Base-by-base conservation (phyloP, 2,329 filamentous ascomycete species). In the Ophiostoma piceae region DNA sequence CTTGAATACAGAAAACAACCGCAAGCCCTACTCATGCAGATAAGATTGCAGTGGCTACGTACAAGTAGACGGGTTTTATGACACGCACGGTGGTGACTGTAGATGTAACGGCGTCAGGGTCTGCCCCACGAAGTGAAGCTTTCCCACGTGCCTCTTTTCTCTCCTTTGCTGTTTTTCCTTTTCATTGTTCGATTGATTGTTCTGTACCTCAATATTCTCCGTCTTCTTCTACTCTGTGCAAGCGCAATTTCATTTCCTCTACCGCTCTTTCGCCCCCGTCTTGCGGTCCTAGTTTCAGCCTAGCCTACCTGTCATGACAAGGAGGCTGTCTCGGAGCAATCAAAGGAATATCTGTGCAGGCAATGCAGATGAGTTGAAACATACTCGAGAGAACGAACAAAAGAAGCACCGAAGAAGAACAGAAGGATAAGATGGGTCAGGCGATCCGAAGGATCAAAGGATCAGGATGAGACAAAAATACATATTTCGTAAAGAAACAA, bases 71-170 rank as follows among this genome's bases (percentile, higher is more conserved):
- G 51, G 51, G 11, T 22, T 26, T 57, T 57, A 57, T 57, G 51
- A 26, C 51, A 57, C 51, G 51, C 51, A n/a, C 16, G 16, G 43
- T 47, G 43, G 43, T 26, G 60, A 37, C 60, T 37, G 60, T n/a
- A 64, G 60, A 64, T 64, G 60, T 37, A 37, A 64, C 60, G 60
- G 60, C 60, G 60, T 64, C 32, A 57, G 51, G 60, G 60, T n/a
- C 26, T 64, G 60, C 60, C 60, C 60, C 60, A 64, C 60, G 60
- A 64, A 37, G 32, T 32, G 57, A 35, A 62, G 60, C 60, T 35
- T 35, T 35, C 60, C 60, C 60, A 57, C 43, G 69, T 43, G 64
- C 43, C 37, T 47, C 37, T 62, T 65, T 37, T 39, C 47, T 68
- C 19, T 54, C 19, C 19, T 54, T 54, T 11, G 14, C n/a, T 16